These are phyloP conservation scores for Neurospora sp. DNA, from an alignment of 495 filamentous ascomycete genomes.

Conservation along the genomic window DNA sequence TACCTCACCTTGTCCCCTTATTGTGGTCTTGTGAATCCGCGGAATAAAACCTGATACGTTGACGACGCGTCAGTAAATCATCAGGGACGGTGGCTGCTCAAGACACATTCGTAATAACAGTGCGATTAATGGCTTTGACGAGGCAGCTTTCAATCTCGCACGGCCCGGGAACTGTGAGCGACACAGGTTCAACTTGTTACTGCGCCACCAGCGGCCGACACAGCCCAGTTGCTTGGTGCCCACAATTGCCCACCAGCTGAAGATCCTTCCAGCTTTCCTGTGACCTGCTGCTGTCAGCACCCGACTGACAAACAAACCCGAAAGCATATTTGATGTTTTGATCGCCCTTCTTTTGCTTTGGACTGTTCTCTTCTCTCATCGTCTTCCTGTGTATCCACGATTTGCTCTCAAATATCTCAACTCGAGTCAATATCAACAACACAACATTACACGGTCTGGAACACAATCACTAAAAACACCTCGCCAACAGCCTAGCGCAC, in stretches of 20 bases:
- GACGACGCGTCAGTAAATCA: not conserved
- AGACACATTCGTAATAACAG: not conserved
- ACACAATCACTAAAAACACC: not conserved
- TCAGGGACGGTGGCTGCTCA: not conserved
- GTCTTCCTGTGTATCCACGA: not conserved
- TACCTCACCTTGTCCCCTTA: not conserved
- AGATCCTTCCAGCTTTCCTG: not conserved
- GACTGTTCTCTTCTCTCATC: not conserved
- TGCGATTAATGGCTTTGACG: not conserved
- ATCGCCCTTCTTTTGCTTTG: not conserved
- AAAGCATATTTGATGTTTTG: not conserved
- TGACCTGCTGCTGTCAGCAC: not conserved
- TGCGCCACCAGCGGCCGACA: not conserved
- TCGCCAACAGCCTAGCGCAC: not conserved
- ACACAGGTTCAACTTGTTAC: not conserved
- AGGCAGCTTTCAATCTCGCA: not conserved
- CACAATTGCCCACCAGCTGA: not conserved
- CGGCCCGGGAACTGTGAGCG: not conserved
- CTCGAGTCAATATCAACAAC: not conserved
- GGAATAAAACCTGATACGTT: not conserved
- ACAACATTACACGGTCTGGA: not conserved
- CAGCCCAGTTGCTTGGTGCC: not conserved
- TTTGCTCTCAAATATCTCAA: not conserved
- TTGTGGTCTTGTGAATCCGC: not conserved
- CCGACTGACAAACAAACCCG: not conserved